Percentiles rank a stretch among this genome's conserved stretches.
Evolutionary conservation across 1,284 basidiomycete genomes (phyloP).

Genomic region (Erythrobasidium hasegawianum): DNA sequence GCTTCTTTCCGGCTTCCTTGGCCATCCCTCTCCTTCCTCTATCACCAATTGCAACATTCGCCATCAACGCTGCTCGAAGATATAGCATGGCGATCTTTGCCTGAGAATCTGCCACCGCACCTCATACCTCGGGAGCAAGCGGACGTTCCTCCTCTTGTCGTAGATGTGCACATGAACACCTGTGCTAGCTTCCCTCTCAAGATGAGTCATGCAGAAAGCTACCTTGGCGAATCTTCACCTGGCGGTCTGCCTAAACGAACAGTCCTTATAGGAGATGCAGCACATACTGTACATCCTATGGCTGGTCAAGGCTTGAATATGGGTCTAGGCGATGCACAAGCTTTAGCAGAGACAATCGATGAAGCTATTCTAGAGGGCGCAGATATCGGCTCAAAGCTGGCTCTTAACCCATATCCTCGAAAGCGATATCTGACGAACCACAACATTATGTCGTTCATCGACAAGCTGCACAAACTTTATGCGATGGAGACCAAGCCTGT

Average conservation of each 20-base stretch:
- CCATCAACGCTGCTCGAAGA: slow-evolving; percentile 18
- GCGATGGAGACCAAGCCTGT: slow-evolving; percentile 61
- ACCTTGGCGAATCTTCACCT: slow-evolving; percentile 65
- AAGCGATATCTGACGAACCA: slow-evolving; percentile 82
- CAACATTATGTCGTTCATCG: slow-evolving; percentile 71
- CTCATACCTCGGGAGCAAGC: slow-evolving; percentile 54
- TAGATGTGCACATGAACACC: slow-evolving; percentile 66
- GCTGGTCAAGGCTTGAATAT: slow-evolving; percentile 95
- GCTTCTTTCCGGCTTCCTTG: slow-evolving; percentile 76
- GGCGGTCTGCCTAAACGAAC: slow-evolving; percentile 59
- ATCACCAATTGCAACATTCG: slow-evolving; percentile 9
- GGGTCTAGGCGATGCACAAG: slow-evolving; percentile 79
- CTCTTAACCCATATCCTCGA: slow-evolving; percentile 69
- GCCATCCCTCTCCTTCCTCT: slow-evolving; percentile 36
- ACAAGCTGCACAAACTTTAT: slow-evolving; percentile 85
- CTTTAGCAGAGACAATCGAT: slow-evolving; percentile 59
- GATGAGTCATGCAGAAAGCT: slow-evolving; percentile 80
- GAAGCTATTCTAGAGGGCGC: slow-evolving; percentile 60
- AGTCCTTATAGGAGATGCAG: slow-evolving; percentile 90
- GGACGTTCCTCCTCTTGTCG: slow-evolving; percentile 75
- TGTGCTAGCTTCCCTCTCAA: slow-evolving; percentile 86
- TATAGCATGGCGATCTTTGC: slow-evolving; percentile 34
- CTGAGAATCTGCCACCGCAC: slow-evolving; percentile 17
- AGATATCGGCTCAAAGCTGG: slow-evolving; percentile 78
- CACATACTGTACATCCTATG: slow-evolving; percentile 92